phyloP scores from a whole-genome alignment of 495 filamentous ascomycete genomes.

The Hypoxylon trugodes region DNA sequence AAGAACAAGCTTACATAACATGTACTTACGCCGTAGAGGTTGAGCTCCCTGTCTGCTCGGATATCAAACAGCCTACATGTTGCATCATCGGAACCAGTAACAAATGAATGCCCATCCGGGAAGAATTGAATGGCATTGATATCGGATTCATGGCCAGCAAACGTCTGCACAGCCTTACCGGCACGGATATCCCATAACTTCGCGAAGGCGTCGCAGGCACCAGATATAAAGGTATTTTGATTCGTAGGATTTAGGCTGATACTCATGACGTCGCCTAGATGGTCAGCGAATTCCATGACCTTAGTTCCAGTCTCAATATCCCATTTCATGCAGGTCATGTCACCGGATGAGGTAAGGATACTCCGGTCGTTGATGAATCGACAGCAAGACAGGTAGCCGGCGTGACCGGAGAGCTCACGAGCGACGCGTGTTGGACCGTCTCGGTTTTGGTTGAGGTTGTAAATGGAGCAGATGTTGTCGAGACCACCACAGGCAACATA shows the following conservation, averaged over 20 bases:
- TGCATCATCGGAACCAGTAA: conserved; percentile 97
- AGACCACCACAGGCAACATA: conserved; percentile 98
- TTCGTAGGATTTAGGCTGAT: conserved; percentile 99
- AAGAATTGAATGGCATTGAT: conserved; percentile 99
- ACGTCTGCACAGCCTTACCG: conserved; percentile 97
- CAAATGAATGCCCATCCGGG: conserved; percentile 98
- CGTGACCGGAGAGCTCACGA: conserved; percentile 94
- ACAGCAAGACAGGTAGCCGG: conserved; percentile 97
- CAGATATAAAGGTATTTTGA: conserved; percentile 97
- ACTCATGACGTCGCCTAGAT: conserved; percentile 99
- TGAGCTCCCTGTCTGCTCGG: conserved; percentile 93
- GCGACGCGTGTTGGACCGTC: conserved; percentile 97
- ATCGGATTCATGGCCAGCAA: conserved; percentile 97
- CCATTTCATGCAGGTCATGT: conserved; percentile 99
- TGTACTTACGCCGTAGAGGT: conserved; percentile 86
- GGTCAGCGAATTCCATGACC: conserved; percentile 98
- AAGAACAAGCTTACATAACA: background rate
- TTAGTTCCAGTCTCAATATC: conserved; percentile 98
- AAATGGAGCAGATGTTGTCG: conserved; percentile 99
- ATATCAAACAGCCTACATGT: conserved; percentile 98
- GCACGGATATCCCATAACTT: conserved; percentile 99
- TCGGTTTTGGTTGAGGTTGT: conserved; percentile 92
- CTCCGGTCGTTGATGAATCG: conserved; percentile 98
- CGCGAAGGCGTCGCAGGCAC: conserved; percentile 97
- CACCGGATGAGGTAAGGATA: conserved; percentile 96